phyloP scores from a whole-genome alignment of 495 filamentous ascomycete genomes.

The Xylaria venustula region DNA sequence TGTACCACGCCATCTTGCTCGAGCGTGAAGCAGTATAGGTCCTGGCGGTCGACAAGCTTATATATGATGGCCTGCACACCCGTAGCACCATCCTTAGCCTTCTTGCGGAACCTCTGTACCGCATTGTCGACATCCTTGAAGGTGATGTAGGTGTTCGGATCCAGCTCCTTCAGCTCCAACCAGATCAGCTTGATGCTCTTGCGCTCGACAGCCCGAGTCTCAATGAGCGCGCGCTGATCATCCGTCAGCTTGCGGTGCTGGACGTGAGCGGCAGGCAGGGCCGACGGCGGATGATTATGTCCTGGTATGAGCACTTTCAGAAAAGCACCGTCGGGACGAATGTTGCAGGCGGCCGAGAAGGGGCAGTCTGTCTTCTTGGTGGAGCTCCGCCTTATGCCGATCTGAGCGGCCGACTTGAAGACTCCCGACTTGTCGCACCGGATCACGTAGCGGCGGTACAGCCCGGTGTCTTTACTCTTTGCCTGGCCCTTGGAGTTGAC shows the following conservation, averaged over 20 bases:
- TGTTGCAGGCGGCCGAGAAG: conserved; percentile 25
- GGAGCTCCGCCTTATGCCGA: conserved; percentile 25
- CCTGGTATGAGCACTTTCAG: conserved; percentile 23
- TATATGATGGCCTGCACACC: conserved; percentile 30
- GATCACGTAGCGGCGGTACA: conserved; percentile 30
- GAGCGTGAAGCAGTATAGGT: conserved; percentile 28
- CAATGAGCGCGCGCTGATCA: conserved; percentile 28
- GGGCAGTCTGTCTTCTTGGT: conserved; percentile 33
- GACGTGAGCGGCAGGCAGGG: conserved; percentile 21
- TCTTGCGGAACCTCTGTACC: conserved; percentile 29
- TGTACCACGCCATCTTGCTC: conserved; percentile 22
- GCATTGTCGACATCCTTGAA: conserved; percentile 30
- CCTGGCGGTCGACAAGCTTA: conserved; percentile 29
- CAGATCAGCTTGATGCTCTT: conserved; percentile 27
- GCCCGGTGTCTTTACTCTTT: conserved; percentile 26
- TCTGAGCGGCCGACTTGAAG: conserved; percentile 27
- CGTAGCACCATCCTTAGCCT: conserved; percentile 29
- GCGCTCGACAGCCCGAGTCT: conserved; percentile 24
- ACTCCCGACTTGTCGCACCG: conserved; percentile 30
- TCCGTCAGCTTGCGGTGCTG: conserved; percentile 30
- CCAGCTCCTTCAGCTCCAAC: conserved; percentile 21
- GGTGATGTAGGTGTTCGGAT: conserved; percentile 24
- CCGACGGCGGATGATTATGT: conserved; percentile 29
- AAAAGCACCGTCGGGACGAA: conserved; percentile 26
- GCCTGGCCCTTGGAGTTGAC: conserved; percentile 27